Percentiles rank a stretch among this genome's conserved stretches.
Conservation (phyloP, 306 rosid species). For the Prunus fruticosa region DNA sequence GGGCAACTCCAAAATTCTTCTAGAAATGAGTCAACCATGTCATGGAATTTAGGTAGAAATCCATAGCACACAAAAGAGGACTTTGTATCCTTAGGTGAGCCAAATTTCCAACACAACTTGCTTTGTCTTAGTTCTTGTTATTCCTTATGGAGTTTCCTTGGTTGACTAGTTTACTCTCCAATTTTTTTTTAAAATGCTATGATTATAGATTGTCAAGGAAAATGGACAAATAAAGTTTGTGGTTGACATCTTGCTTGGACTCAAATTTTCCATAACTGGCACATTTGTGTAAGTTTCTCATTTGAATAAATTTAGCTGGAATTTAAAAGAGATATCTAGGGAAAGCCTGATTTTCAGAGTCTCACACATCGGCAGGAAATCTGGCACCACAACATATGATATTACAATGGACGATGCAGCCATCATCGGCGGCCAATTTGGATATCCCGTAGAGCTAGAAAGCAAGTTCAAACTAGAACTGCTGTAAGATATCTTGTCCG, state of each 20-base stretch:
- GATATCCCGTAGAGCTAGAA: slow-evolving; percentile 65
- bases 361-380: slow-evolving; percentile 44
- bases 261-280: slow-evolving; percentile 79
- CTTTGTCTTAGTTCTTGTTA: too few relatives aligned
- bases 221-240: slow-evolving; percentile 66
- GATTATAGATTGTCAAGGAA: slow-evolving; percentile 57
- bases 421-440: slow-evolving; percentile 74
- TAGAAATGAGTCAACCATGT: too few relatives aligned
- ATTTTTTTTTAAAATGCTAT: slow-evolving; percentile 2
- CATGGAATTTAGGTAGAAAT: too few relatives aligned
- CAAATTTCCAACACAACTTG: too few relatives aligned
- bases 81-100: too few relatives aligned
- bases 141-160: background rate
- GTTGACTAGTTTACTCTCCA: background rate
- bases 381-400: slow-evolving; percentile 47
- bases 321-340: background rate
- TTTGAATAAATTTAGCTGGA: background rate
- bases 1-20: too few relatives aligned
- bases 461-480: slow-evolving; percentile 67
- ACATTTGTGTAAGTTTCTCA: slow-evolving; percentile 51
- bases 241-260: slow-evolving; percentile 68
- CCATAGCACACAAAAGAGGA: too few relatives aligned
- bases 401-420: slow-evolving; percentile 88
- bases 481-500: slow-evolving; percentile 48
- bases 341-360: background rate